phyloP scores from a whole-genome alignment of 192 early-diverging fungal genomes.

The Kappamyces sp. region DNA sequence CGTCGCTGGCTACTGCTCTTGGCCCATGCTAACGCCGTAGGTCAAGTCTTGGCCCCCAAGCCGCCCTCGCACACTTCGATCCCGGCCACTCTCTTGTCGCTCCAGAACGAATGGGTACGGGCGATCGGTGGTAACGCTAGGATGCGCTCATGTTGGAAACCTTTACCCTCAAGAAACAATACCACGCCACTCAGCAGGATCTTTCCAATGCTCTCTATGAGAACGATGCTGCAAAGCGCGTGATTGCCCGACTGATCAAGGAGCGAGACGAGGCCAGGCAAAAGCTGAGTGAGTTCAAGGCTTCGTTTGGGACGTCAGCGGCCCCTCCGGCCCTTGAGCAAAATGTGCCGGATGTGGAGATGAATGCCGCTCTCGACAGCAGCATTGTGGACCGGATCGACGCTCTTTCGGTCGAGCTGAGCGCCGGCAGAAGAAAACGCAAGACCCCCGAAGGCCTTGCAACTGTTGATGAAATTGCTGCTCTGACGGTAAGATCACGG shows the following conservation, averaged over 20 bases:
- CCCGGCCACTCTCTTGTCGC: slow-evolving; percentile 74
- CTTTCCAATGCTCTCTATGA: slow-evolving; percentile 91
- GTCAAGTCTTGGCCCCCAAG: slow-evolving; percentile 71
- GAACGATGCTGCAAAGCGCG: slow-evolving; percentile 91
- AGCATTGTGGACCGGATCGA: too few species aligned
- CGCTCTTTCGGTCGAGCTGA: too few species aligned
- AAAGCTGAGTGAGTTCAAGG: slow-evolving; percentile 27
- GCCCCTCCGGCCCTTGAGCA: slow-evolving; percentile 6
- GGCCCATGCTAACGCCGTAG: slow-evolving; percentile 16
- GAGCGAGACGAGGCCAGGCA: slow-evolving; percentile 88
- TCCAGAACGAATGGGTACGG: slow-evolving; percentile 85
- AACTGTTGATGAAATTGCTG: slow-evolving; percentile 58
- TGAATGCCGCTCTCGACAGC: slow-evolving; percentile 37
- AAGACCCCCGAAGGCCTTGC: slow-evolving; percentile 65
- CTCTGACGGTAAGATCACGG: slow-evolving; percentile 57
- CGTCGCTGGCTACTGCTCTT: background rate
- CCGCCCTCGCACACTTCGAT: slow-evolving; percentile 88
- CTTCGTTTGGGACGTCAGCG: background rate
- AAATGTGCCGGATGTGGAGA: slow-evolving; percentile 44
- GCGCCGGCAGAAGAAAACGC: slow-evolving; percentile 68
- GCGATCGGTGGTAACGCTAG: too few species aligned
- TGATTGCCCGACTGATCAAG: slow-evolving; percentile 84
- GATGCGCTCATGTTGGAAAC: slow-evolving; percentile 95
- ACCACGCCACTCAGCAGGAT: slow-evolving; percentile 85
- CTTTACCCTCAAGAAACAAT: slow-evolving; percentile 85